phyloP scores from a whole-genome alignment of 176 grass and related monocot species.

The Pharus latifolius region DNA sequence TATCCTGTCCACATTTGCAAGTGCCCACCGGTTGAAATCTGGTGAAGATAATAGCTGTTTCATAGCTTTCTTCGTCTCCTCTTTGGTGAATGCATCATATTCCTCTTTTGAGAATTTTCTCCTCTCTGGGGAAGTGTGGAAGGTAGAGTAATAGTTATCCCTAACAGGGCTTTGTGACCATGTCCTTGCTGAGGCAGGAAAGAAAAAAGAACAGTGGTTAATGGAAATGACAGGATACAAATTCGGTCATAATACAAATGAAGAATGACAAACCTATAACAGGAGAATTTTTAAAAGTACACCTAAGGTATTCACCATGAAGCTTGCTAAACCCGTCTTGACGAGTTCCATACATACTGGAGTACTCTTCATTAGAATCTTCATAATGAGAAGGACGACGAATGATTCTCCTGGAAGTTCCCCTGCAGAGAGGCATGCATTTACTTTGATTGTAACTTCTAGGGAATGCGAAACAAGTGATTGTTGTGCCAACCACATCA shows the following conservation, averaged over 20 bases:
- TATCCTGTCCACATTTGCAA: conserved; percentile 54
- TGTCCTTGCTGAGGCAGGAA: conserved; percentile 23
- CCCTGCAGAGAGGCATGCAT: conserved; percentile 21
- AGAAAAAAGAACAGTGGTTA: conserved; percentile 8
- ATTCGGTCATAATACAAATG: background rate
- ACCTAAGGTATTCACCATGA: conserved; percentile 21
- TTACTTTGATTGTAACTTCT: background rate
- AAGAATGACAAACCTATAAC: conserved; percentile 21
- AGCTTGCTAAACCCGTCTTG: conserved; percentile 24
- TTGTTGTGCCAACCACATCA: background rate
- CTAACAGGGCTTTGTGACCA: conserved; percentile 1
- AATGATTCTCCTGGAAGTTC: background rate
- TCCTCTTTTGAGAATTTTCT: conserved; percentile 60
- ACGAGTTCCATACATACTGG: conserved; percentile 28
- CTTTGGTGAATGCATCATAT: conserved; percentile 59
- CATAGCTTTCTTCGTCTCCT: conserved; percentile 66
- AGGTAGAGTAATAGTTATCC: conserved; percentile 65
- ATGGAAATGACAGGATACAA: background rate
- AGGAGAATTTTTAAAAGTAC: conserved; percentile 27
- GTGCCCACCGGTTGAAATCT: conserved; percentile 77
- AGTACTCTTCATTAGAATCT: conserved; percentile 30
- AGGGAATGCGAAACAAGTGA: background rate
- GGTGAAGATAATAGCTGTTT: conserved; percentile 54
- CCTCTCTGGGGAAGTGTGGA: conserved; percentile 58
- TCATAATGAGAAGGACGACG: conserved; percentile 2